Conservation (phyloP, 2,329 filamentous ascomycete genomes). For the Verruconis gallopava region DNA sequence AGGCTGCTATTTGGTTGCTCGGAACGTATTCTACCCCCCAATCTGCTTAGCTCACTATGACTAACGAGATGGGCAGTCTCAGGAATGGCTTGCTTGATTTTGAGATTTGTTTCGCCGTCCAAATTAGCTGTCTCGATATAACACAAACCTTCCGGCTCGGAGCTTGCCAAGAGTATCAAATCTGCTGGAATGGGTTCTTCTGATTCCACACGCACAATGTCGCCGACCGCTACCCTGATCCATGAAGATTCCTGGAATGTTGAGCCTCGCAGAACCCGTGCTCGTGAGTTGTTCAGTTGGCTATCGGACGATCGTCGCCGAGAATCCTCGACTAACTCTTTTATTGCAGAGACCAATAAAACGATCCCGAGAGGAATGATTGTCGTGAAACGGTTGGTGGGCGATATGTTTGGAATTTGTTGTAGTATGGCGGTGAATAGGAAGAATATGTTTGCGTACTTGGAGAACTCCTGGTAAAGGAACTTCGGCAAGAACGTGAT, state of each 20-base stretch:
- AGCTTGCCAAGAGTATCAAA: constrained; percentile 80
- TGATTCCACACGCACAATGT: constrained; percentile 84
- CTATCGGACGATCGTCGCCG: constrained; percentile 78
- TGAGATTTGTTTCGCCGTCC: constrained; percentile 94
- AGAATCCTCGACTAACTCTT: constrained; percentile 89
- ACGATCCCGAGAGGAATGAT: constrained; percentile 89
- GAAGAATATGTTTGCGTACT: constrained; percentile 99
- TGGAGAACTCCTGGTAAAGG: constrained; percentile 95
- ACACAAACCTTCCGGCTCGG: constrained; percentile 91
- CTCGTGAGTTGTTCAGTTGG: constrained; percentile 75
- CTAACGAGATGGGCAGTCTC: constrained; percentile 85
- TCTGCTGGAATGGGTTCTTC: constrained; percentile 94
- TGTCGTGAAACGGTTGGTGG: constrained; percentile 90
- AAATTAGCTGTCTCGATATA: constrained; percentile 98
- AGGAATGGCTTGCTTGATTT: constrained; percentile 94
- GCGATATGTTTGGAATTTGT: constrained; percentile 88
- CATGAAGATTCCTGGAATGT: constrained; percentile 79
- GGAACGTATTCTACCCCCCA: constrained; percentile 78
- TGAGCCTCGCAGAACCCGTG: constrained; percentile 70
- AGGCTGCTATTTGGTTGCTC: constrained; percentile 97
- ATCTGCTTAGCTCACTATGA: constrained; percentile 67
- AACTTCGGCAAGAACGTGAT: constrained; percentile 94
- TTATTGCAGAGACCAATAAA: constrained; percentile 84
- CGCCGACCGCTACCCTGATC: constrained; percentile 86
- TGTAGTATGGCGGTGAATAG: constrained; percentile 89